Evolutionary conservation across 1,284 basidiomycete species (phyloP), one percentile per base, ranked within the genome.

Genomic region (Ganoderma meredithae): DNA sequence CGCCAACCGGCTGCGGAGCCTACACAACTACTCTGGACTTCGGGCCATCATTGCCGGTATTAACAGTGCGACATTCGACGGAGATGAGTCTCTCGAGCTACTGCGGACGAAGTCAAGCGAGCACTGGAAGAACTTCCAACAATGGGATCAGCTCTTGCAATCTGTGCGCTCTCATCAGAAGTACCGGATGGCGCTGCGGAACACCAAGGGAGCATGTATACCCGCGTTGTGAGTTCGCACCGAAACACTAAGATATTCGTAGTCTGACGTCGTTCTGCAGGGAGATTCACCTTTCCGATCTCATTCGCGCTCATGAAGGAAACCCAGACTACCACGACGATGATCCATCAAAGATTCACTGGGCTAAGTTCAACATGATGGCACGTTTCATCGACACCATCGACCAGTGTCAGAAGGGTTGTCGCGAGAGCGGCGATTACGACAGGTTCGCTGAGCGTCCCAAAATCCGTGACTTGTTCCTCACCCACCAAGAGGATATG

Each of bases 311-410:
- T 9, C 88, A 94, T 69, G 92, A 93, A 80, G 91, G 88, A 68
- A 95, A 95, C 70, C 82, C 84, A 8, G 91, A 94, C 74, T 82
- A 84, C 69, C 86, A 88, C 71, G 80, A 85, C 15, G 81, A 84
- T 22, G 88, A 92, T 73, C 80, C 85, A 6, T 80, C 76, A 41
- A 90, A 89, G 78, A 91, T 95, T 60, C 93, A 95, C 73, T 95
- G 93, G 93, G 93, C 90, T 27, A 95, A 95, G 78, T 95, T 90
- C 79, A 93, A 91, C 75, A 90, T 94, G 89, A 90, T 95, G 82
- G 93, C 91, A 40, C 84, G 86, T 67, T 93, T 94, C 76, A 89
- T 95, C 69, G 85, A 86, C 65, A 87, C 83, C 68, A 91, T 91
- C 9, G 85, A 84, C 0, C 86, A 90, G 72, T 92, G 89, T 71